Conservation (phyloP, 768 basidiomycete genomes). For the Tricholoma bakamatsutake region DNA sequence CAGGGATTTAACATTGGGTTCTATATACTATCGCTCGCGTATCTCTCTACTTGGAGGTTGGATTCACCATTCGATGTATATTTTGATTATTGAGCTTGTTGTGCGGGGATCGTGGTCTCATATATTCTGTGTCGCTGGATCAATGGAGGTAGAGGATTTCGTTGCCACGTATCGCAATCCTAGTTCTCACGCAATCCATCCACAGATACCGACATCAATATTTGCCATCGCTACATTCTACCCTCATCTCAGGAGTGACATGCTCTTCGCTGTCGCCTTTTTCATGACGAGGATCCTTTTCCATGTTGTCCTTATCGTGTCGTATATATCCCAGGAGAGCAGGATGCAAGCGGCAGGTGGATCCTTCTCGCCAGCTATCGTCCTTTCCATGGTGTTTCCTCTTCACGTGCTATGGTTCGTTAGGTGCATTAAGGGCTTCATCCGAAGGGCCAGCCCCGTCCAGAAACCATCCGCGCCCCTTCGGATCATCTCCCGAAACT, state of each 20-base stretch:
- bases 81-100: conserved; percentile 25
- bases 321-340: conserved; percentile 22
- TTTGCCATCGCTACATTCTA: conserved; percentile 40
- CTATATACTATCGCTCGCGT: conserved; percentile 24
- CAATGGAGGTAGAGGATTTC: conserved; percentile 22
- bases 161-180: conserved; percentile 24
- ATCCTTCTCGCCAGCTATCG: conserved; percentile 31
- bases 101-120: background rate
- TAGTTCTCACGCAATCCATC: background rate
- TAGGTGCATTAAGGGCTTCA: conserved; percentile 42
- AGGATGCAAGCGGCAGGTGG: conserved; percentile 24
- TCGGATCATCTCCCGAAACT: background rate
- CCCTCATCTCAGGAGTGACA: conserved; percentile 39
- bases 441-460: conserved; percentile 20
- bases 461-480: conserved; percentile 1
- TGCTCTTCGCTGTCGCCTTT: conserved; percentile 42
- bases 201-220: conserved; percentile 49
- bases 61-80: conserved; percentile 31
- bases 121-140: background rate
- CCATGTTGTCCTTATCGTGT: conserved; percentile 31
- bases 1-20: conserved; percentile 28
- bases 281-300: conserved; percentile 46
- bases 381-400: conserved; percentile 37
- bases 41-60: conserved; percentile 46
- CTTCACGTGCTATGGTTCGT: conserved; percentile 51